These are phyloP conservation scores for Colletotrichum cordylinicola DNA, from an alignment of 2,329 filamentous ascomycete species.

Conservation along the genomic window DNA sequence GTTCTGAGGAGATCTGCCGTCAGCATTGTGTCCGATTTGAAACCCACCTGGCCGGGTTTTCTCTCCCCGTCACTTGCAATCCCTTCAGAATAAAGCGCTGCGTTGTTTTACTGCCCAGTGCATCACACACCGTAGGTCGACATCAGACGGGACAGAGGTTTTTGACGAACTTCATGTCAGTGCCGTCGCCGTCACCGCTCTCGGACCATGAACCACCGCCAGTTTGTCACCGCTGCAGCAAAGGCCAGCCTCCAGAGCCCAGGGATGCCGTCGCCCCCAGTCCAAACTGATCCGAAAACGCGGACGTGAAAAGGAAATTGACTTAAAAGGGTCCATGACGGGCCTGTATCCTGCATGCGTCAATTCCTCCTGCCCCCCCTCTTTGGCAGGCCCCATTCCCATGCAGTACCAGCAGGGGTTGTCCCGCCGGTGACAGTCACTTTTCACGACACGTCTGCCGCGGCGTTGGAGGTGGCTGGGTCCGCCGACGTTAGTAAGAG, in stretches of 20 bases:
- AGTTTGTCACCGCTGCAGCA: neutral
- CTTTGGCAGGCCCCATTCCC: neutral
- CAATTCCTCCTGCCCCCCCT: constrained; percentile 2
- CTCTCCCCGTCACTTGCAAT: neutral
- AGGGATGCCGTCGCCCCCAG: neutral
- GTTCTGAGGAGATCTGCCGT: neutral
- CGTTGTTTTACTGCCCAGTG: neutral
- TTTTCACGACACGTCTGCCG: neutral
- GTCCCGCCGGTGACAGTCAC: neutral
- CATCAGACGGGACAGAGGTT: neutral
- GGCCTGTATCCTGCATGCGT: constrained; percentile 8
- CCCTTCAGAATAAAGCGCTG: neutral
- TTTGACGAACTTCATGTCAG: neutral
- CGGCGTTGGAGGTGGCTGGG: neutral
- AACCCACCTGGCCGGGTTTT: neutral
- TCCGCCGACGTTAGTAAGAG: neutral
- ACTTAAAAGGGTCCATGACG: constrained; percentile 11
- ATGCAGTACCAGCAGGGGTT: neutral
- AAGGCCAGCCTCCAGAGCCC: neutral
- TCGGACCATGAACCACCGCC: neutral
- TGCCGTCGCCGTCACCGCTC: neutral
- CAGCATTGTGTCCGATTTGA: constrained; percentile 14
- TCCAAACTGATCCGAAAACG: neutral
- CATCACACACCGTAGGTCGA: neutral
- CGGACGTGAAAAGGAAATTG: neutral